Evolutionary conservation across 2,329 filamentous ascomycete species (phyloP).

Genomic region (Calonectria pteridis): DNA sequence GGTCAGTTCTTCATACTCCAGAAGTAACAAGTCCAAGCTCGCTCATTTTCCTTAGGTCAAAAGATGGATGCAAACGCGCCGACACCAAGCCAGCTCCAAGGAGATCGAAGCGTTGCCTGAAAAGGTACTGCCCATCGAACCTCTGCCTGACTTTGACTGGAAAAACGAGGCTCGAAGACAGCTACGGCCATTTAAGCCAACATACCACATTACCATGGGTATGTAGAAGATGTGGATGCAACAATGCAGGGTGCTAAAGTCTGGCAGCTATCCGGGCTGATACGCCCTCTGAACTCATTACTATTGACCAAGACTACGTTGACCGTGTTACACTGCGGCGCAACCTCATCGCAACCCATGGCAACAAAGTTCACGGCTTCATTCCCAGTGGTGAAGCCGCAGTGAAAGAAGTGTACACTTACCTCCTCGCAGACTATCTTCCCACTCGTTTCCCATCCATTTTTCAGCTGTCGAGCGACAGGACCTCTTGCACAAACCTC

Average conservation of each 20-base stretch:
- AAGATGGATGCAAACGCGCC: slow-evolving; percentile 35
- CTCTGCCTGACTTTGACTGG: slow-evolving; percentile 55
- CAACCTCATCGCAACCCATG: slow-evolving; percentile 53
- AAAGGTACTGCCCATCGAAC: slow-evolving; percentile 34
- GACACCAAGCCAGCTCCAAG: slow-evolving; percentile 6
- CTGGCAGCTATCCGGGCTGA: slow-evolving; percentile 56
- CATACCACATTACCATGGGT: slow-evolving; percentile 69
- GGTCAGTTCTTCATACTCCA: slow-evolving; percentile 12
- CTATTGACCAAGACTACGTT: slow-evolving; percentile 65
- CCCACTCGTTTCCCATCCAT: slow-evolving; percentile 62
- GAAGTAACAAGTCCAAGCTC: background rate
- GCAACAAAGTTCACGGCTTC: slow-evolving; percentile 56
- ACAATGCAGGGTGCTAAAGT: background rate
- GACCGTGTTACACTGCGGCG: slow-evolving; percentile 57
- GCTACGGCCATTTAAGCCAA: slow-evolving; percentile 63
- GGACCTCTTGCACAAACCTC: slow-evolving; percentile 52
- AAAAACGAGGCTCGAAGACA: slow-evolving; percentile 51
- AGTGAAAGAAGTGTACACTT: slow-evolving; percentile 62
- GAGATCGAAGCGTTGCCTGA: slow-evolving; percentile 2
- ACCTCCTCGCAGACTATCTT: slow-evolving; percentile 61
- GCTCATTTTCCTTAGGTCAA: slow-evolving; percentile 23
- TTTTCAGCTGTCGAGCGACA: slow-evolving; percentile 54
- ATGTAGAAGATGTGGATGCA: background rate
- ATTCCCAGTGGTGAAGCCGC: slow-evolving; percentile 54
- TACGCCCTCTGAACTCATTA: slow-evolving; percentile 63